phyloP scores from a whole-genome alignment of 495 filamentous ascomycete species.

The Bombardia bombarda region DNA sequence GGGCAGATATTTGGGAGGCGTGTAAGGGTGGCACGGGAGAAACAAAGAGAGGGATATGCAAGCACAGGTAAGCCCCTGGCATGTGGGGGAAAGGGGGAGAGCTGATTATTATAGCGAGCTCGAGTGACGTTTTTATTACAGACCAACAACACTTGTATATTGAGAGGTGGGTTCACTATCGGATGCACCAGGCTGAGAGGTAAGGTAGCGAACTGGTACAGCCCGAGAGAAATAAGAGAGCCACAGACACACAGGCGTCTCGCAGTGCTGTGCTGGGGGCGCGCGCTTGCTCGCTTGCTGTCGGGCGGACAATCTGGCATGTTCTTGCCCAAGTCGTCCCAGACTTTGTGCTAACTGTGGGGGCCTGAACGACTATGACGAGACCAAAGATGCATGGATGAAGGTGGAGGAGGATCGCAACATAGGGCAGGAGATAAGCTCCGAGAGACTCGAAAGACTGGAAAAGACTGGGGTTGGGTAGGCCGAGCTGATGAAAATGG shows the following conservation, averaged over 20 bases:
- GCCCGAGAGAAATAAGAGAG: too few relatives aligned
- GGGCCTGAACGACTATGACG: background rate
- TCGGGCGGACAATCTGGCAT: constrained; percentile 1
- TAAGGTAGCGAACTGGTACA: too few relatives aligned
- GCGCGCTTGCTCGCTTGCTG: background rate
- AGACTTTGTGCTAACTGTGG: background rate
- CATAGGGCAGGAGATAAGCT: constrained; percentile 14
- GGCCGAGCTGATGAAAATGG: constrained; percentile 26
- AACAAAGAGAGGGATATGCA: too few relatives aligned
- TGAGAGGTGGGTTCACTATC: too few relatives aligned
- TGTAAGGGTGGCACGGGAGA: too few relatives aligned
- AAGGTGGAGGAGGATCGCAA: too few relatives aligned
- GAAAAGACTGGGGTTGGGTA: constrained; percentile 3
- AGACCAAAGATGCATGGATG: background rate
- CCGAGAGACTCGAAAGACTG: constrained; percentile 5
- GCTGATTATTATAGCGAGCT: background rate
- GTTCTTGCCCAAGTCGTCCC: too few relatives aligned
- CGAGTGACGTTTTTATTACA: background rate
- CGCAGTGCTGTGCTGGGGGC: background rate
- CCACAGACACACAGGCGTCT: background rate
- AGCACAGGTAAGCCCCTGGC: background rate
- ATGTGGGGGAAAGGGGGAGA: background rate
- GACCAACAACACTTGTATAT: background rate
- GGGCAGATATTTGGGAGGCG: too few relatives aligned
- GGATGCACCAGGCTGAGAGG: too few relatives aligned